Conservation (phyloP, 768 basidiomycete species). For the Russula emetica region DNA sequence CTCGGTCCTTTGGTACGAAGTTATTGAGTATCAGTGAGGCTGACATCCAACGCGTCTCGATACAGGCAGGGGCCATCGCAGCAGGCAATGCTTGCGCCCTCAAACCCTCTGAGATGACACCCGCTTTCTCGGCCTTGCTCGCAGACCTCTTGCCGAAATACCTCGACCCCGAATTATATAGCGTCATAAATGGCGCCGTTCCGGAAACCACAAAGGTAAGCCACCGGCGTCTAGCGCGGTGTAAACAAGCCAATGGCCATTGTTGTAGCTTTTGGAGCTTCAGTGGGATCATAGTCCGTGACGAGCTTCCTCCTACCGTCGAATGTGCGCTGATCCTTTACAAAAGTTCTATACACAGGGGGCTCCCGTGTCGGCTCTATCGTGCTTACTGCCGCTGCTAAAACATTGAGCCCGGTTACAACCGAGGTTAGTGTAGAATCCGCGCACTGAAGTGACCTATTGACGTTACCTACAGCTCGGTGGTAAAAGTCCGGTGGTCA, state of each 20-base stretch:
- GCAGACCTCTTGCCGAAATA: constrained; percentile 32
- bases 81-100: constrained; percentile 37
- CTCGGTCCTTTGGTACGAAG: constrained; percentile 52
- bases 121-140: constrained; percentile 32
- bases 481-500: constrained; percentile 71
- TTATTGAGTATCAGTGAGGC: neutral
- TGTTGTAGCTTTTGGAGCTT: constrained; percentile 58
- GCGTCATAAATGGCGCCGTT: constrained; percentile 36
- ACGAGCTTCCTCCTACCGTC: neutral
- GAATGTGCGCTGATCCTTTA: constrained; percentile 24
- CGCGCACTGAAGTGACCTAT: neutral
- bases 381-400: constrained; percentile 69
- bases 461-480: constrained; percentile 43
- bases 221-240: neutral
- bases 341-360: constrained; percentile 57
- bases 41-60: neutral
- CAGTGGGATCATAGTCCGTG: constrained; percentile 60
- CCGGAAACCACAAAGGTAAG: constrained; percentile 34
- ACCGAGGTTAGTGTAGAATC: constrained; percentile 41
- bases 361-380: constrained; percentile 58
- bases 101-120: constrained; percentile 39
- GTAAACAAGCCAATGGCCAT: neutral
- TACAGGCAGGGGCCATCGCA: constrained; percentile 37
- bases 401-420: constrained; percentile 65
- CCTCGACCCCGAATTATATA: constrained; percentile 36